A percentile compares a stretch with the other conserved stretches of the same genome.
Evolutionary conservation across 495 filamentous ascomycete genomes (phyloP).

Genomic region (Trichoderma erinaceum): DNA sequence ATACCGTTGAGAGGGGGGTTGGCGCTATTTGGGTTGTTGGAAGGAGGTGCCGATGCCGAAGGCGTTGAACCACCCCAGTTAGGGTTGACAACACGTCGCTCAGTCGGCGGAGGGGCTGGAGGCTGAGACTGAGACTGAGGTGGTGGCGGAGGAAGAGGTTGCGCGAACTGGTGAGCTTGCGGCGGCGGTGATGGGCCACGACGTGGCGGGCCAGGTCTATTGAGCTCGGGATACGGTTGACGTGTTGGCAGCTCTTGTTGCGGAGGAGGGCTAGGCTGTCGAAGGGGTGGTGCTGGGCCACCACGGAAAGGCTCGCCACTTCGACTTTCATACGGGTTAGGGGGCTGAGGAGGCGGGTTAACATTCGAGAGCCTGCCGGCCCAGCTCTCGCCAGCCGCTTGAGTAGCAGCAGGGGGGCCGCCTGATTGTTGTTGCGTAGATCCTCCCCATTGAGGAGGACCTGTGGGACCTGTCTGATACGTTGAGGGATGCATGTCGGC

Average conservation of each 20-base stretch:
- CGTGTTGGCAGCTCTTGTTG: conserved; percentile 67
- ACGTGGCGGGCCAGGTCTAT: conserved; percentile 47
- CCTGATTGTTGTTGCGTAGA: conserved; percentile 50
- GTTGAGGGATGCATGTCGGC: conserved; percentile 65
- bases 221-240: conserved; percentile 62
- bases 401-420: conserved; percentile 20
- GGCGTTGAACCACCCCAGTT: conserved; percentile 60
- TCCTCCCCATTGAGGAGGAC: conserved; percentile 76
- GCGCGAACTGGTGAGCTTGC: conserved; percentile 26
- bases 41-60: conserved; percentile 41
- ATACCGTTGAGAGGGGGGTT: conserved; percentile 48
- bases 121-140: conserved; percentile 24
- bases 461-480: conserved; percentile 65
- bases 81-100: conserved; percentile 58
- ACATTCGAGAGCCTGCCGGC: conserved; percentile 71
- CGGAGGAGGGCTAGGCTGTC: conserved; percentile 57
- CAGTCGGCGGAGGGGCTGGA: conserved; percentile 14
- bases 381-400: conserved; percentile 65
- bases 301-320: conserved; percentile 56
- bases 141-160: conserved; percentile 41
- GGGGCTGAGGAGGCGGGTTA: conserved; percentile 63
- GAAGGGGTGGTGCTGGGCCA: conserved; percentile 52
- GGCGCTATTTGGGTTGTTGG: conserved; percentile 27
- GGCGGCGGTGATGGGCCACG: conserved; percentile 25
- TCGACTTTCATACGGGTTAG: conserved; percentile 71